A percentile compares a stretch with the other conserved stretches of the same genome.
Evolutionary conservation across 164 flowering plant genomes (phyloP).

Genomic region (Berberis thunbergii): DNA sequence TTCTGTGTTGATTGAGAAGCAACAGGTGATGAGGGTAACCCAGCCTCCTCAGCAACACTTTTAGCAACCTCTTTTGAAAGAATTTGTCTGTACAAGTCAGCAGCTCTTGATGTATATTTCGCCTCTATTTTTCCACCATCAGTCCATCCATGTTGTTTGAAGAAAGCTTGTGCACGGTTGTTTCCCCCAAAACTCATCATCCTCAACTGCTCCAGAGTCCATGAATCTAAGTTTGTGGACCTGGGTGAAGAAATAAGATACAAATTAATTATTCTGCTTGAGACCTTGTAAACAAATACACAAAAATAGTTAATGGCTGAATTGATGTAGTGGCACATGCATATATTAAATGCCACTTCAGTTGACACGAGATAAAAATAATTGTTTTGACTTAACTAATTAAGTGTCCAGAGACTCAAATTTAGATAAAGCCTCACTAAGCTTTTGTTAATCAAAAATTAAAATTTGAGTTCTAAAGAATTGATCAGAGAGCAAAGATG

Average conservation of each 20-base stretch:
- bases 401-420: too few relatives aligned
- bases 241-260: slow-evolving; percentile 20
- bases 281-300: too few relatives aligned
- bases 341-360: too few relatives aligned
- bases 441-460: too few relatives aligned
- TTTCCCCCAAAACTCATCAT: slow-evolving; percentile 93
- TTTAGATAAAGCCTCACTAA: too few relatives aligned
- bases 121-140: slow-evolving; percentile 99
- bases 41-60: slow-evolving; percentile 56
- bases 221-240: slow-evolving; percentile 93
- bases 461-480: too few relatives aligned
- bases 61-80: slow-evolving; percentile 95
- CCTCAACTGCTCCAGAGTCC: slow-evolving; percentile 87
- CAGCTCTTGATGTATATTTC: slow-evolving; percentile 95
- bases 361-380: too few relatives aligned
- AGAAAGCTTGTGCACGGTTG: slow-evolving; percentile 91
- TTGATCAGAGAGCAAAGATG: too few relatives aligned
- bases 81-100: slow-evolving; percentile 80
- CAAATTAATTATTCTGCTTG: too few relatives aligned
- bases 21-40: slow-evolving; percentile 65
- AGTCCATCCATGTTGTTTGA: slow-evolving; percentile 98
- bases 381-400: too few relatives aligned
- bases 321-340: too few relatives aligned
- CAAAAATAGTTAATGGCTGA: too few relatives aligned
- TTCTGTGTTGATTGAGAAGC: slow-evolving; percentile 47